phyloP scores from a whole-genome alignment of 257 asterid species.

The Nicotiana paniculata region DNA sequence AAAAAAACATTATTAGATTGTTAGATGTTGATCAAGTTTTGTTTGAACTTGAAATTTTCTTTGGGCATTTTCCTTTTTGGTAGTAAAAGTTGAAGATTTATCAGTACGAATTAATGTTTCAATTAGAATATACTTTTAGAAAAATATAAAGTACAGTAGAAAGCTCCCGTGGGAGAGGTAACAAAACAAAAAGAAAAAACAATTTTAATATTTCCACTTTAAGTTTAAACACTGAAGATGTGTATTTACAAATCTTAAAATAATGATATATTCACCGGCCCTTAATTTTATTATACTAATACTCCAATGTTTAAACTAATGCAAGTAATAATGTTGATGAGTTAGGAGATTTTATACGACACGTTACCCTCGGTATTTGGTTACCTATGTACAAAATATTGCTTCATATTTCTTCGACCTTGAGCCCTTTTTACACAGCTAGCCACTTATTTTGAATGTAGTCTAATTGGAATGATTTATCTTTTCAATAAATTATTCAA shows the following conservation, averaged over 20 bases:
- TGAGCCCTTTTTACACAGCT: background rate
- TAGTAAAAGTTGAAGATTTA: background rate
- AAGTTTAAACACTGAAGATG: background rate
- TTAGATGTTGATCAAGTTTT: background rate
- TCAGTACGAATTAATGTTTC: background rate
- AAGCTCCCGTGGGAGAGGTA: too few relatives aligned
- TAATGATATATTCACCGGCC: too few relatives aligned
- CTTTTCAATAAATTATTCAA: background rate
- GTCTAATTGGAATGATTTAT: background rate
- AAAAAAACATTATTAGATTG: too few relatives aligned
- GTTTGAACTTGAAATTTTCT: background rate
- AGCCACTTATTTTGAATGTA: background rate
- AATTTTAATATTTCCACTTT: too few relatives aligned
- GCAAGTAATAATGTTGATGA: too few relatives aligned
- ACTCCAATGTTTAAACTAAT: background rate
- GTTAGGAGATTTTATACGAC: background rate
- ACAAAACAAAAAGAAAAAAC: too few relatives aligned
- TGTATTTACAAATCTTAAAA: background rate
- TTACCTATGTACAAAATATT: background rate
- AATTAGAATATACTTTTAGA: background rate
- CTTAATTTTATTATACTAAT: background rate
- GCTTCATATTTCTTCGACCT: background rate
- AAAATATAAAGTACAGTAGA: too few relatives aligned
- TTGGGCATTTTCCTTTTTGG: too few relatives aligned
- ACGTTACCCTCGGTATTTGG: background rate